These are phyloP conservation scores for Hypoxylon crocopeplum DNA, from an alignment of 495 filamentous ascomycete species.

Conservation along the genomic window DNA sequence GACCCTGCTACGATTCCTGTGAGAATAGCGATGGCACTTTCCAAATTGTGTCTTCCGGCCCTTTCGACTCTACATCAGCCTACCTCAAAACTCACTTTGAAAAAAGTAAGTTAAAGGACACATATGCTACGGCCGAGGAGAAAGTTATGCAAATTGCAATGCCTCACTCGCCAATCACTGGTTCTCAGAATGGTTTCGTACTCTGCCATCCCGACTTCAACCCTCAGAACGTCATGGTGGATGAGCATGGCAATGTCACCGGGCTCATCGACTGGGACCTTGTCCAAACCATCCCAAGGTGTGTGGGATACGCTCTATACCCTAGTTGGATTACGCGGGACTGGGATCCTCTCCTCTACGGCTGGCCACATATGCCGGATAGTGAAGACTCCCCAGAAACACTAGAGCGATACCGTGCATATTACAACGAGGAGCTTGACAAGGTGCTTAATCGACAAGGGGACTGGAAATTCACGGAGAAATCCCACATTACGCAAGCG, in stretches of 20 bases:
- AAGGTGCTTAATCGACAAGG: conserved; percentile 11
- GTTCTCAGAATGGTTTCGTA: conserved; percentile 40
- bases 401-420: conserved; percentile 18
- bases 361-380: conserved; percentile 21
- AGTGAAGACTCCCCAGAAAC: conserved; percentile 13
- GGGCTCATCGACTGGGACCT: conserved; percentile 57
- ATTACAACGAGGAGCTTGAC: conserved; percentile 24
- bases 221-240: conserved; percentile 48
- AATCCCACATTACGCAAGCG: conserved; percentile 24
- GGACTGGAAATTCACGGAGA: conserved; percentile 31
- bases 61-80: conserved; percentile 12
- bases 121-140: background rate
- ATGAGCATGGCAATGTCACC: conserved; percentile 46
- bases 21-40: background rate
- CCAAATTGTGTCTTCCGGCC: conserved; percentile 7
- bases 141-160: background rate
- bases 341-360: conserved; percentile 45
- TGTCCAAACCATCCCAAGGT: conserved; percentile 40
- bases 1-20: conserved; percentile 11
- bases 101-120: background rate
- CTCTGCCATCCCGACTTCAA: conserved; percentile 49
- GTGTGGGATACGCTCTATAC: conserved; percentile 29
- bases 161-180: background rate
- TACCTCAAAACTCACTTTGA: background rate
- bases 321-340: conserved; percentile 46